Evolutionary conservation across 148 eudicot genomes (phyloP).

Genomic region (Rhododendron williamsianum): DNA sequence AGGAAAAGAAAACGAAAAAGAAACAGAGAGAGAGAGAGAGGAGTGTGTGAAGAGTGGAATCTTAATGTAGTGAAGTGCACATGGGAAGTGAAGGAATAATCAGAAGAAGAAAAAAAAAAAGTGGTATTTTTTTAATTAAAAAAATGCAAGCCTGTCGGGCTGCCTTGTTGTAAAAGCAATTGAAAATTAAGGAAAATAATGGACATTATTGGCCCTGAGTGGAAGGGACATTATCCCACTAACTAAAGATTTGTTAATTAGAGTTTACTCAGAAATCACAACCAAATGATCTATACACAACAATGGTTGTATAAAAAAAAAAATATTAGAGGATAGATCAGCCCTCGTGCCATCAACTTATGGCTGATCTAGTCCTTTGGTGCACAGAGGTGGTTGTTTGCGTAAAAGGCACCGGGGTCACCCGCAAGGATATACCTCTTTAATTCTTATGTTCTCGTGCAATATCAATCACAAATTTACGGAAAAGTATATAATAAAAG

Average conservation of each 20-base stretch:
- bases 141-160: conserved; percentile 36
- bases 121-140: not conserved
- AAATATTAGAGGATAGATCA: not conserved
- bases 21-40: not conserved
- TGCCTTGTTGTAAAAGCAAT: conserved; percentile 20
- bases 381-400: not conserved
- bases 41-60: conserved; percentile 22
- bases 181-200: not conserved
- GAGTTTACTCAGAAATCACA: conserved; percentile 3
- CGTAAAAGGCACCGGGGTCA: no score
- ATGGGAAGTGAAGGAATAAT: conserved; percentile 23
- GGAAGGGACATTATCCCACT: conserved; percentile 11
- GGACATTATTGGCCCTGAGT: not conserved
- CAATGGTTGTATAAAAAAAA: not conserved
- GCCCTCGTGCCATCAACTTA: not conserved
- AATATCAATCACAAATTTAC: no score
- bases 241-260: conserved; percentile 10
- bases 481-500: no score
- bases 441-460: no score
- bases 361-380: not conserved
- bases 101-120: not conserved
- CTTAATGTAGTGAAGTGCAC: conserved; percentile 37
- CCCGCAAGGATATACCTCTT: no score
- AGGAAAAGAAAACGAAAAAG: not conserved
- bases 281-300: not conserved